phyloP scores from a whole-genome alignment of 768 basidiomycete genomes.

The Wakefieldia striispora region DNA sequence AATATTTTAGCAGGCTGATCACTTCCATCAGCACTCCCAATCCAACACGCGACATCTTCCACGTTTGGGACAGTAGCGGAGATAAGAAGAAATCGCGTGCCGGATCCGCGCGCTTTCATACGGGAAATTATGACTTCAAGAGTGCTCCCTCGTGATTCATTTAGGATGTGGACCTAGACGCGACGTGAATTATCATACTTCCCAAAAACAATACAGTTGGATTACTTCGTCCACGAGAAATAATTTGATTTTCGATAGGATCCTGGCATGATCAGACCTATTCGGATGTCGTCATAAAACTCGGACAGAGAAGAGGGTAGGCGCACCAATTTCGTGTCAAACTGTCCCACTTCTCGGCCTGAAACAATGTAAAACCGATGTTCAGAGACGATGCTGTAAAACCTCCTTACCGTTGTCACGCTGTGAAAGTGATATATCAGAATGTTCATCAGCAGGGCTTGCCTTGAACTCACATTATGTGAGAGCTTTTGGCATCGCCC shows the following conservation, averaged over 20 bases:
- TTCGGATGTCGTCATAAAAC: conserved; percentile 5
- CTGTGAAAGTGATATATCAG: conserved; percentile 33
- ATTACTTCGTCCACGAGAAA: conserved; percentile 90
- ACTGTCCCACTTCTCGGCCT: conserved; percentile 98
- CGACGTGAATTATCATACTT: background rate
- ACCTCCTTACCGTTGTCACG: conserved; percentile 66
- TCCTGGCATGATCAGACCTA: conserved; percentile 62
- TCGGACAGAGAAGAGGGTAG: background rate
- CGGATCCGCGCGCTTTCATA: conserved; percentile 75
- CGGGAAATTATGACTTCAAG: conserved; percentile 93
- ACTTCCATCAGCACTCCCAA: conserved; percentile 45
- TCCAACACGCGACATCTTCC: conserved; percentile 86
- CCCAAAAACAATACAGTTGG: background rate
- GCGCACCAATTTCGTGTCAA: conserved; percentile 86
- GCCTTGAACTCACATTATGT: conserved; percentile 65
- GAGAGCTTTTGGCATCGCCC: conserved; percentile 71
- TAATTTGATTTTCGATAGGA: conserved; percentile 69
- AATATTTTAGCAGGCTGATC: conserved; percentile 58
- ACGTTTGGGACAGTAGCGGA: conserved; percentile 96
- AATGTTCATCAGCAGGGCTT: background rate
- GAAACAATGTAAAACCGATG: conserved; percentile 3
- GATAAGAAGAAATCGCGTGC: conserved; percentile 81
- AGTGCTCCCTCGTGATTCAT: conserved; percentile 87
- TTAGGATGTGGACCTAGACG: conserved; percentile 83
- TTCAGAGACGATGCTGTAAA: background rate